These are phyloP conservation scores for Astrocystis sublimbata DNA, from an alignment of 495 filamentous ascomycete genomes.

Conservation along the genomic window DNA sequence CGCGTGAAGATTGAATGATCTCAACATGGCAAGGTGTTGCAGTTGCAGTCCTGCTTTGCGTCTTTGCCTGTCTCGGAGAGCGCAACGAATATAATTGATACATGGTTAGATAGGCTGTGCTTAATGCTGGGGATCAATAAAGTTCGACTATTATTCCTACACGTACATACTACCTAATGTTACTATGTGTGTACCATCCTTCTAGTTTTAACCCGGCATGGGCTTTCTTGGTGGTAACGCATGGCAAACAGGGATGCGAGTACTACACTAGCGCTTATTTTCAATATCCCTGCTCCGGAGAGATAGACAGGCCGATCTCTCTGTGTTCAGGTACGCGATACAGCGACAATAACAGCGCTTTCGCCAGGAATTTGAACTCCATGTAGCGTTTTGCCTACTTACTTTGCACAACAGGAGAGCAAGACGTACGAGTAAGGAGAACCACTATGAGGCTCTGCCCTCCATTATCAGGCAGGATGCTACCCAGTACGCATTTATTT, in stretches of 20 bases:
- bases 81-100: background rate
- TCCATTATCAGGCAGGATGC: too few relatives aligned
- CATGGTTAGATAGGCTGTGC: background rate
- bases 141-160: background rate
- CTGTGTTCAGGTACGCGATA: constrained; percentile 21
- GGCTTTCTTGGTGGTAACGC: constrained; percentile 18
- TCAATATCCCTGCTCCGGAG: constrained; percentile 28
- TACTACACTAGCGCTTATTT: constrained; percentile 30
- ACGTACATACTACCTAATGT: background rate
- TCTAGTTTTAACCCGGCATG: constrained; percentile 8
- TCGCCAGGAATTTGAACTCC: background rate
- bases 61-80: background rate
- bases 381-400: background rate
- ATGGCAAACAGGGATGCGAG: constrained; percentile 20
- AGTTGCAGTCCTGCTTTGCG: background rate
- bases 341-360: constrained; percentile 20
- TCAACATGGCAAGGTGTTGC: background rate
- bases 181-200: too few relatives aligned
- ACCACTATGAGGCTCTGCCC: constrained; percentile 15
- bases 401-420: background rate
- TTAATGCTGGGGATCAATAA: background rate
- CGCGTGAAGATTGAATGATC: background rate
- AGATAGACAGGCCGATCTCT: constrained; percentile 32
- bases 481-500: too few relatives aligned
- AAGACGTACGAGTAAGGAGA: too few relatives aligned